These are phyloP conservation scores for Cyclotella cryptica DNA, from an alignment of 108 stramenopile genomes.

Conservation along the genomic window DNA sequence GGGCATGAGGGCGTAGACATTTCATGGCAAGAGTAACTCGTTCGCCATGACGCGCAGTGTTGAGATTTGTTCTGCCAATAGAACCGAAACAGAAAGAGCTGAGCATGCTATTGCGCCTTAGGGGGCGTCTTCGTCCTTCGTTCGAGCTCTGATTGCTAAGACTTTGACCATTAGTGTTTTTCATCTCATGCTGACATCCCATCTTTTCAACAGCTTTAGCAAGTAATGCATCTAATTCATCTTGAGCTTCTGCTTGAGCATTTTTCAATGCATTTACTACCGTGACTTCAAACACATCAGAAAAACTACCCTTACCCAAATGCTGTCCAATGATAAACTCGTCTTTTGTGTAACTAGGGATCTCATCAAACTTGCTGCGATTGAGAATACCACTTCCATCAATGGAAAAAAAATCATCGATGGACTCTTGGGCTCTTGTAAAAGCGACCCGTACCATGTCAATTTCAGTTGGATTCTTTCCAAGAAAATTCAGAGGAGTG, in stretches of 20 bases:
- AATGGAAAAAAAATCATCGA: not conserved
- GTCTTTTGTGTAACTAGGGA: slow-evolving; percentile 18
- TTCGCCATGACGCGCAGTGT: not conserved
- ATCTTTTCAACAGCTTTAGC: not conserved
- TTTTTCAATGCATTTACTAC: too few relatives aligned
- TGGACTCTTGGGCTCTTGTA: not conserved
- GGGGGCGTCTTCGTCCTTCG: not conserved
- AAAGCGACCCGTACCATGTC: slow-evolving; percentile 1
- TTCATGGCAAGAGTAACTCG: slow-evolving; percentile 29
- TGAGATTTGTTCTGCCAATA: not conserved
- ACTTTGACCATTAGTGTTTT: too few relatives aligned
- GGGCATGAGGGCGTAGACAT: slow-evolving; percentile 26
- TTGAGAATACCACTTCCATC: not conserved
- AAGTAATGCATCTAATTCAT: not conserved
- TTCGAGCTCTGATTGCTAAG: too few relatives aligned
- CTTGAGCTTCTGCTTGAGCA: not conserved
- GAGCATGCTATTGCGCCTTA: not conserved
- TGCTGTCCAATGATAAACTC: slow-evolving; percentile 35
- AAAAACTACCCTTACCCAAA: slow-evolving; percentile 40
- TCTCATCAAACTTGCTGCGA: not conserved
- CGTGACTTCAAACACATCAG: slow-evolving; percentile 37
- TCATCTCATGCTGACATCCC: too few relatives aligned
- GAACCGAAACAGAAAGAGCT: slow-evolving; percentile 3
- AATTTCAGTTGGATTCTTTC: not conserved
- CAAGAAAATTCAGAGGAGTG: not conserved